Base-by-base conservation (phyloP, 192 early-diverging fungal species). In the Rhizoclosmatium sp. region DNA sequence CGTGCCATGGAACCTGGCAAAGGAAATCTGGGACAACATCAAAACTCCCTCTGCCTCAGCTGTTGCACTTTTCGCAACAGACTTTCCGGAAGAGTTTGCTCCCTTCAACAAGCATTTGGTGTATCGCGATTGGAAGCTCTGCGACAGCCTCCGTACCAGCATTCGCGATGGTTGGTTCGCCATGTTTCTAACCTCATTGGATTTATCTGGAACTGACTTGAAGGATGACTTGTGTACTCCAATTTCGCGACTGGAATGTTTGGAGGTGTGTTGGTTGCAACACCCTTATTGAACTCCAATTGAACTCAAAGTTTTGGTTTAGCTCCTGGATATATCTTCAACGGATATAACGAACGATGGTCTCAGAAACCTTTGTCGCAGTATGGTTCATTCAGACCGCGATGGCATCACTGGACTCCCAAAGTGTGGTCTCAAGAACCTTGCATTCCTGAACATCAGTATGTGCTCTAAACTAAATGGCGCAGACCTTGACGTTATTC, bases 51-150 rank as follows among this genome's bases (percentile, higher is more conserved):
- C 70, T 16, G 2, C 49, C n/a, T 14, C 45, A 9, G 48, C 70
- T 41, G 16, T 72, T 2, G 14, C 54, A 2, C 19, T 72, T 3
- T 72, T 58, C 58, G 45, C 45, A 0, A 31, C 9, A 21, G 58
- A 59, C 58, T 72, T 72, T 72, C 70, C 54, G 16, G 70, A 72
- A 0, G 70, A 72, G 58, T 72, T 72, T 59, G 70, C 19, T 16
- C 9, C 49, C 10, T 31, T 7, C 7, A 72, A 72, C 39, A 12
- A 9, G 70, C 70, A 72, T 40, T 51, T 72, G 19, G 47, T 51
- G 3, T 72, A 41, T 40, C 70, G 70, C 2, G 58, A 72, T 59
- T 51, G 14, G 49, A 59, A 21, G 39, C 45, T 72, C 16, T 16
- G 54, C 14, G 0, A 5, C 47, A 21, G 14, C 23, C 47, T 72